Evolutionary conservation across 1,284 basidiomycete genomes (phyloP).

Genomic region (Tylopilus orsonianus): DNA sequence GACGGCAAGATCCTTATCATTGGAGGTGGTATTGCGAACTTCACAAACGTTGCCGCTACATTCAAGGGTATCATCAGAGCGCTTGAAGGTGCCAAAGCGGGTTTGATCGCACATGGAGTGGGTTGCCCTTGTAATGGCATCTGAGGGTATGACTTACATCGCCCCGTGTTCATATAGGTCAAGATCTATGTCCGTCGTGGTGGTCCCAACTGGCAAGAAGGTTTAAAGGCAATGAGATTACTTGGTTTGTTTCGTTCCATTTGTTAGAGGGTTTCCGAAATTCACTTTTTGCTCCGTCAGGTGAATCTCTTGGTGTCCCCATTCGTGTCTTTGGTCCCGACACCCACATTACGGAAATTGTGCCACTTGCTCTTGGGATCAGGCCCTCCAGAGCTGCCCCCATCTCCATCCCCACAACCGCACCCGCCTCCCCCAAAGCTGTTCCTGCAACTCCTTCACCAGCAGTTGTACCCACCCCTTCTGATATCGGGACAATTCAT

Average conservation of each 20-base stretch:
- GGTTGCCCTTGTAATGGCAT: slow-evolving; percentile 3
- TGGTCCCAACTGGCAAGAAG: slow-evolving; percentile 99
- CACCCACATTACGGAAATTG: slow-evolving; percentile 98
- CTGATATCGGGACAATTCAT: slow-evolving; percentile 73
- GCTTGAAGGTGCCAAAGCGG: slow-evolving; percentile 89
- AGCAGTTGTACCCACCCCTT: slow-evolving; percentile 33
- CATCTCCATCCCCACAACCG: slow-evolving; percentile 41
- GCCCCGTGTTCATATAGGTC: slow-evolving; percentile 45
- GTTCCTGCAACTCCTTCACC: slow-evolving; percentile 26
- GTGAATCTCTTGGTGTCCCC: slow-evolving; percentile 95
- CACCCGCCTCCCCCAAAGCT: slow-evolving; percentile 40
- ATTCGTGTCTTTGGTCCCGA: slow-evolving; percentile 98
- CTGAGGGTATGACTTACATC: neutral
- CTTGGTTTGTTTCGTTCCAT: slow-evolving; percentile 49
- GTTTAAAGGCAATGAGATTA: slow-evolving; percentile 97
- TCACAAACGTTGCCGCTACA: slow-evolving; percentile 98
- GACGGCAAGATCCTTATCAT: slow-evolving; percentile 99
- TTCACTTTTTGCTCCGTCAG: slow-evolving; percentile 12
- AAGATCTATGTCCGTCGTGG: slow-evolving; percentile 97
- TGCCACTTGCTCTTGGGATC: slow-evolving; percentile 93
- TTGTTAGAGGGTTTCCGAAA: neutral
- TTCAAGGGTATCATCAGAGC: slow-evolving; percentile 99
- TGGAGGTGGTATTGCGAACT: slow-evolving; percentile 99
- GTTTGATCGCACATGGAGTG: slow-evolving; percentile 70
- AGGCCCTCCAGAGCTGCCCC: slow-evolving; percentile 43